Conservation (phyloP, 495 filamentous ascomycete genomes). For the Trichoderma gamsii region DNA sequence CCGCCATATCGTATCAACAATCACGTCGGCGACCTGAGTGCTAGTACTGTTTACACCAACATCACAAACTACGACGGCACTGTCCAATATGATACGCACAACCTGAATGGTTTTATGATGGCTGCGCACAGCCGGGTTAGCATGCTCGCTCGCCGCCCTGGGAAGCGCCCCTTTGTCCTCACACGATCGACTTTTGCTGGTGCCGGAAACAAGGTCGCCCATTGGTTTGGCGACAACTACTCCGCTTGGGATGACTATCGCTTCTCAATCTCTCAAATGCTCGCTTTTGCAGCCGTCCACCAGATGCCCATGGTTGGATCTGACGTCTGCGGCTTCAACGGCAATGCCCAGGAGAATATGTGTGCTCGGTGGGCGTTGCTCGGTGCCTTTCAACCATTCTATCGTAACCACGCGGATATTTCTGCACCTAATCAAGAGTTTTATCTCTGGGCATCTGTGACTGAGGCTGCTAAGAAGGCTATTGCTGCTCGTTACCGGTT, state of each 20-base stretch:
- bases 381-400: constrained; percentile 82
- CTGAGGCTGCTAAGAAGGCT: constrained; percentile 56
- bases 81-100: constrained; percentile 77
- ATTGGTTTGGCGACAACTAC: constrained; percentile 84
- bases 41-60: constrained; percentile 54
- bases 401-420: constrained; percentile 73
- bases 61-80: constrained; percentile 69
- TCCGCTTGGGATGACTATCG: constrained; percentile 64
- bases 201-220: constrained; percentile 71
- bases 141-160: constrained; percentile 54
- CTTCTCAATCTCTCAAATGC: constrained; percentile 67
- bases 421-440: constrained; percentile 64
- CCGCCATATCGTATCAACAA: constrained; percentile 82
- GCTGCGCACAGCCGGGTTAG: constrained; percentile 75
- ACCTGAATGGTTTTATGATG: constrained; percentile 67
- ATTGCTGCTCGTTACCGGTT: constrained; percentile 71
- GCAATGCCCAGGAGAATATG: constrained; percentile 66
- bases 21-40: constrained; percentile 57
- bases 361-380: constrained; percentile 87
- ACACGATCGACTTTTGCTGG: constrained; percentile 78
- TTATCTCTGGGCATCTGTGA: constrained; percentile 66
- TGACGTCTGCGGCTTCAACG: constrained; percentile 74
- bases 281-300: constrained; percentile 55
- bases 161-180: constrained; percentile 78
- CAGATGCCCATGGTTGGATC: constrained; percentile 83